Evolutionary conservation across 1,139 yeast genomes (phyloP).

Genomic region (Magnusiomyces paraingens): DNA sequence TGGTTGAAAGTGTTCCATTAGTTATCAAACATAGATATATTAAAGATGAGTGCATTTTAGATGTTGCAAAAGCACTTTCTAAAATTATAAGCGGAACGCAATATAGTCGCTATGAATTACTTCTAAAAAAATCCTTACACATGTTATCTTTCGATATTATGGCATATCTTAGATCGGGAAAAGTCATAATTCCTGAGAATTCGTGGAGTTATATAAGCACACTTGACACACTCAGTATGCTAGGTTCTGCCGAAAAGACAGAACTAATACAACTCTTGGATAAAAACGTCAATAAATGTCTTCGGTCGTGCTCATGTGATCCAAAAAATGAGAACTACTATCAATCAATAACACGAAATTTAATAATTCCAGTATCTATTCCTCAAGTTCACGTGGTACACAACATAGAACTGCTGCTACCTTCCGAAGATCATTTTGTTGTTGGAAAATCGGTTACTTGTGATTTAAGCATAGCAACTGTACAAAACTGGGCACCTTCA

Average conservation of each 20-base stretch:
- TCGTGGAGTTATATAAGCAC: not conserved
- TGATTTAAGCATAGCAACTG: conserved; percentile 41
- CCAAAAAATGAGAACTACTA: conserved; percentile 11
- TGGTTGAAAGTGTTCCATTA: conserved; percentile 18
- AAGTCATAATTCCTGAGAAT: conserved; percentile 13
- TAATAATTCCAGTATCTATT: conserved; percentile 24
- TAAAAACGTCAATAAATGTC: conserved; percentile 8
- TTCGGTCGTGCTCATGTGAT: conserved; percentile 4
- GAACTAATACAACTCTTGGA: conserved; percentile 12
- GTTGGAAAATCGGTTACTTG: conserved; percentile 60
- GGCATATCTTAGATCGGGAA: conserved; percentile 18
- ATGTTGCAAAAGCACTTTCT: conserved; percentile 17
- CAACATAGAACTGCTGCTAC: conserved; percentile 23
- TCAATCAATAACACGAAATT: conserved; percentile 17
- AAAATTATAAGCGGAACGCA: conserved; percentile 31
- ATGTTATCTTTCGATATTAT: conserved; percentile 16
- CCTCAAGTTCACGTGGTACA: conserved; percentile 29
- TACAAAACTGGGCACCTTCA: conserved; percentile 39
- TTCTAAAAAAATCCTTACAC: conserved; percentile 15
- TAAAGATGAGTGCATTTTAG: conserved; percentile 16
- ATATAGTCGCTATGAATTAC: conserved; percentile 16
- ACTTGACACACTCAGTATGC: not conserved
- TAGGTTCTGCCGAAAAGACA: conserved; percentile 4
- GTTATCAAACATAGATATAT: conserved; percentile 21
- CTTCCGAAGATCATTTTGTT: conserved; percentile 36